Evolutionary conservation across 257 asterid species (phyloP).

Genomic region (Linderniella brevidens): DNA sequence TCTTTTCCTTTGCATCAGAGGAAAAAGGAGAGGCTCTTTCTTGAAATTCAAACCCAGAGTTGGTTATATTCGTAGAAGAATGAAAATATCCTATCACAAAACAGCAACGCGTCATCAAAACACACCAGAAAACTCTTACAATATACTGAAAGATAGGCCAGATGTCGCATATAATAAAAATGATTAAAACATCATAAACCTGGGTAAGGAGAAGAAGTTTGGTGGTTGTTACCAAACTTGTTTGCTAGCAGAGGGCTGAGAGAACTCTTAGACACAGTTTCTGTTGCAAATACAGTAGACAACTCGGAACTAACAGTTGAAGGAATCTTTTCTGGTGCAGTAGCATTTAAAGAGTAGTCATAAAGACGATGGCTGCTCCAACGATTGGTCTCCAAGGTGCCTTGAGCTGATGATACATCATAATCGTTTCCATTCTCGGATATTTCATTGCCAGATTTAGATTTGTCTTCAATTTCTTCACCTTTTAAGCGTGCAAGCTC

Average conservation of each 20-base stretch:
- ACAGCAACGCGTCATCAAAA: slow-evolving; percentile 10
- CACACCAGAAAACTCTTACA: slow-evolving; percentile 8
- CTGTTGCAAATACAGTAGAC: too few relatives aligned
- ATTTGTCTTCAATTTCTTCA: slow-evolving; percentile 20
- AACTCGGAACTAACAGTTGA: slow-evolving; percentile 5
- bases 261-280: too few relatives aligned
- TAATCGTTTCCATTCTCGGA: slow-evolving; percentile 20
- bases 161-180: not conserved
- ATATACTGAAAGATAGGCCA: not conserved
- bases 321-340: slow-evolving; percentile 19
- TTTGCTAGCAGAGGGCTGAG: too few relatives aligned
- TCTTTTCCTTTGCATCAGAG: slow-evolving; percentile 33
- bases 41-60: slow-evolving; percentile 22
- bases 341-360: slow-evolving; percentile 16
- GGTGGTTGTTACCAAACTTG: too few relatives aligned
- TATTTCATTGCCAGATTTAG: not conserved
- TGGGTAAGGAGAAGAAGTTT: too few relatives aligned
- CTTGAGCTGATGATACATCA: slow-evolving; percentile 23
- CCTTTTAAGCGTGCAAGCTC: slow-evolving; percentile 14
- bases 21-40: slow-evolving; percentile 20
- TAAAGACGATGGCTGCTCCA: slow-evolving; percentile 18
- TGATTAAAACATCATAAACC: too few relatives aligned
- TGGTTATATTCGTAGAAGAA: slow-evolving; percentile 18
- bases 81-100: slow-evolving; percentile 26
- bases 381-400: slow-evolving; percentile 19